Evolutionary conservation across 495 filamentous ascomycete species (phyloP).

Genomic region (Xylaria flabelliformis): DNA sequence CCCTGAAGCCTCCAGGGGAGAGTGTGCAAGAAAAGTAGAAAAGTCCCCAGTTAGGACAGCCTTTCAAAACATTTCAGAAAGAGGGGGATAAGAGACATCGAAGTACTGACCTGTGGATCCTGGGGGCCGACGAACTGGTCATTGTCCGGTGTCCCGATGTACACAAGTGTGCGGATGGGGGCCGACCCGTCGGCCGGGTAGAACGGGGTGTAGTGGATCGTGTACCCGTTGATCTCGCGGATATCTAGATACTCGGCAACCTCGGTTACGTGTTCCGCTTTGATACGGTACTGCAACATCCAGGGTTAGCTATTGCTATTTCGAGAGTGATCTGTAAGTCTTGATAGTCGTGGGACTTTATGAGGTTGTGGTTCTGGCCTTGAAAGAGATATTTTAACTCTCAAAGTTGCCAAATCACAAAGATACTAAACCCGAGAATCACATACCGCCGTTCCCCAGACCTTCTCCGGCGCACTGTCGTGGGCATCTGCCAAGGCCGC

Average conservation of each 20-base stretch:
- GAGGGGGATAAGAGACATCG: background rate
- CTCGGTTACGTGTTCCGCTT: constrained; percentile 70
- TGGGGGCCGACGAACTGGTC: constrained; percentile 90
- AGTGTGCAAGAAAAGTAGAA: too few relatives aligned
- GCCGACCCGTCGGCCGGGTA: constrained; percentile 58
- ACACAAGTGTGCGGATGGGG: constrained; percentile 69
- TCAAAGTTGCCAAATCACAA: background rate
- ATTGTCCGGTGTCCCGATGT: constrained; percentile 93
- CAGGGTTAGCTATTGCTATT: background rate
- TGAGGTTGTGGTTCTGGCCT: background rate
- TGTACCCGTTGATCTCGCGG: constrained; percentile 96
- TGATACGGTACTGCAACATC: constrained; percentile 72
- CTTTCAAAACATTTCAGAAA: background rate
- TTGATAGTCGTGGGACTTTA: background rate
- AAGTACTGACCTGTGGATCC: constrained; percentile 56
- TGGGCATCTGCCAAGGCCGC: constrained; percentile 75
- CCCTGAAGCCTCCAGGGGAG: too few relatives aligned
- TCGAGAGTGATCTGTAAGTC: background rate
- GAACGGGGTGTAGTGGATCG: constrained; percentile 86
- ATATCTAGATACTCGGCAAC: constrained; percentile 93
- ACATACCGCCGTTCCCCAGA: constrained; percentile 79
- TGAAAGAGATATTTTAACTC: background rate
- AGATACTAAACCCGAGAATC: background rate
- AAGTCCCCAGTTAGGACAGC: background rate
- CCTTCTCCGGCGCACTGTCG: constrained; percentile 63